Evolutionary conservation across 768 basidiomycete species (phyloP).

Genomic region (Tricholoma sp.): DNA sequence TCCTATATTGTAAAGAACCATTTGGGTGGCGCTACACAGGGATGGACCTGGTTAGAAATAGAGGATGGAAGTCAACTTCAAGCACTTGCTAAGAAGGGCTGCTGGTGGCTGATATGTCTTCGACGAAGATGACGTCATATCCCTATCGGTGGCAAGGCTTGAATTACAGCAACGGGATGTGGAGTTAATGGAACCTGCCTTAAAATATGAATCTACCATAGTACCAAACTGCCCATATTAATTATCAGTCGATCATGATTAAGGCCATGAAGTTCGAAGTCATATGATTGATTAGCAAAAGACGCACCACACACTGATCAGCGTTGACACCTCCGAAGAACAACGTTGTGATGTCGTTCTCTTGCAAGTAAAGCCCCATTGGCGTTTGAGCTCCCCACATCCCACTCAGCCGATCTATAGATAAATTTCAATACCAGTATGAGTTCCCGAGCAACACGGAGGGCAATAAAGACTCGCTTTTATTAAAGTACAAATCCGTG

Average conservation of each 20-base stretch:
- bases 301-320: constrained; percentile 36
- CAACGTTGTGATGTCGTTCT: constrained; percentile 57
- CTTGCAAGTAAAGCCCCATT: constrained; percentile 56
- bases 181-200: neutral
- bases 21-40: neutral
- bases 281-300: neutral
- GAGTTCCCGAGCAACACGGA: neutral
- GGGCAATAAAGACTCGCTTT: constrained; percentile 32
- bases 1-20: neutral
- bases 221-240: neutral
- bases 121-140: neutral
- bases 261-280: neutral
- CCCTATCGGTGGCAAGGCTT: neutral
- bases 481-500: constrained; percentile 69
- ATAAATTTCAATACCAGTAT: neutral
- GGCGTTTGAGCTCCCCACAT: constrained; percentile 62
- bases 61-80: neutral
- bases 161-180: too few species aligned
- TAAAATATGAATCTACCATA: neutral
- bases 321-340: constrained; percentile 65
- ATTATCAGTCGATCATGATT: too few species aligned
- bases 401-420: constrained; percentile 50
- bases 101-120: neutral
- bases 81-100: neutral
- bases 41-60: neutral